Evolutionary conservation across 352 stramenopile species (phyloP), one percentile per base, ranked within the genome.

Genomic region (Pythium aphanidermatum): DNA sequence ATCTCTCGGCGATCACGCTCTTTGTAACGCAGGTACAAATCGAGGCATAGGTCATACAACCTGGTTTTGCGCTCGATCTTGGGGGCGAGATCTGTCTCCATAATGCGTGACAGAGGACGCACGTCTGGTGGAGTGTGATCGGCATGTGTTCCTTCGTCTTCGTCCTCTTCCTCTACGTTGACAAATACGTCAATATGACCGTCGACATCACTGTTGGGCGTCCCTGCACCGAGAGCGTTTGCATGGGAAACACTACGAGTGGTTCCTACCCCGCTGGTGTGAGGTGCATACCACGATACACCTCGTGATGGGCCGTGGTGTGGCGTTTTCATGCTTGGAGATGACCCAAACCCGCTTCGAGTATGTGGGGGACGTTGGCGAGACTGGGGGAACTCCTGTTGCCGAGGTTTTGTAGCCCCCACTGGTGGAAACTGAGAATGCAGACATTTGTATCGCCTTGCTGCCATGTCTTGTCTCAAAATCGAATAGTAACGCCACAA

Each of bases 401-500:
- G 19, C 10, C 24, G n/a, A 20, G 44, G 21, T 12, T 21, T 37
- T 11, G 24, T 7, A 16, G 50, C 19, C 2, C 41, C 50, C 3
- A 58, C 20, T 11, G 24, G 17, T n/a, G 42, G 46, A 13, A 57
- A 48, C 40, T 51, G 35, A 9, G 23, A n/a, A 25, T 45, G 54
- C 30, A 53, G 25, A 29, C 55, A 71, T 45, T 61, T 48, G 34
- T 42, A 50, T 16, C 51, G 28, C 3, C 62, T 32, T 13, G 51
- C 51, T 3, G 20, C 32, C 23, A 62, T 52, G 44, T 71, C 62
- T 13, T 54, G 40, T 14, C 29, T 24, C 7, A 71, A 39, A 17
- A 71, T 71, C 32, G 53, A 24, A 41, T 57, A 68, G 38, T 71
- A 71, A 8, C 62, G 47, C 62, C 62, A 71, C 2, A 71, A n/a